Percentiles rank a stretch among this genome's conserved stretches.
phyloP scores from a whole-genome alignment of 805 yeast genomes.

The Kodamaea jinghongensis region DNA sequence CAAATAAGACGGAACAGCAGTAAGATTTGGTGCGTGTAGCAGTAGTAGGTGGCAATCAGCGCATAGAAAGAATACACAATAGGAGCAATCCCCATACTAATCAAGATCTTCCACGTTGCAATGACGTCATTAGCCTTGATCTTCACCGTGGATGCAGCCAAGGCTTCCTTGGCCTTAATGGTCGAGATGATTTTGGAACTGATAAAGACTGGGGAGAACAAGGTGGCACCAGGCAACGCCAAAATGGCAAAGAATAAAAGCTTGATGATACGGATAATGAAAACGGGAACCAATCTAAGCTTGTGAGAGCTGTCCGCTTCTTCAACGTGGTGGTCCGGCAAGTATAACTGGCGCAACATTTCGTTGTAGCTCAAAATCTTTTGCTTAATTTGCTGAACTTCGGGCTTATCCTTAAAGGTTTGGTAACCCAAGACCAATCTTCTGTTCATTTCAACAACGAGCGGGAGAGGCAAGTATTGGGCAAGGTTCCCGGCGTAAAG shows the following conservation, averaged over 20 bases:
- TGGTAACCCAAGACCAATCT: constrained; percentile 80
- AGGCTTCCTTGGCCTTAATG: constrained; percentile 71
- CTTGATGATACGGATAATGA: constrained; percentile 57
- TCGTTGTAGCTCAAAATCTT: constrained; percentile 71
- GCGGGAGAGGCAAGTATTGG: constrained; percentile 69
- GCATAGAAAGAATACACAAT: constrained; percentile 80
- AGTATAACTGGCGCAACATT: constrained; percentile 44
- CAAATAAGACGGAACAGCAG: constrained; percentile 30
- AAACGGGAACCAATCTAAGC: constrained; percentile 47
- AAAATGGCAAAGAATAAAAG: constrained; percentile 55
- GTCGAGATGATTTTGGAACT: constrained; percentile 72
- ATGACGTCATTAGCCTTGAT: constrained; percentile 90
- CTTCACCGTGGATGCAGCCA: constrained; percentile 85
- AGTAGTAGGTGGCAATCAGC: constrained; percentile 46
- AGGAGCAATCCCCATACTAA: constrained; percentile 88
- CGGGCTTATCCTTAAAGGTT: constrained; percentile 67
- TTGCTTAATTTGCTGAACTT: constrained; percentile 55
- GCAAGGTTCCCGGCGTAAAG: constrained; percentile 76
- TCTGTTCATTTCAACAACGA: constrained; percentile 88
- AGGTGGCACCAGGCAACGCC: constrained; percentile 82
- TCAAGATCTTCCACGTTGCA: constrained; percentile 95
- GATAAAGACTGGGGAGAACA: constrained; percentile 86
- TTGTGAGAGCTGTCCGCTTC: constrained; percentile 52
- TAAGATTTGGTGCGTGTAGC: constrained; percentile 18
- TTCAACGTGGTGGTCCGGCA: constrained; percentile 60